Evolutionary conservation across 2,329 filamentous ascomycete species (phyloP), one percentile per base, ranked within the genome.

Genomic region (Fusarium pseudoanthophilum): DNA sequence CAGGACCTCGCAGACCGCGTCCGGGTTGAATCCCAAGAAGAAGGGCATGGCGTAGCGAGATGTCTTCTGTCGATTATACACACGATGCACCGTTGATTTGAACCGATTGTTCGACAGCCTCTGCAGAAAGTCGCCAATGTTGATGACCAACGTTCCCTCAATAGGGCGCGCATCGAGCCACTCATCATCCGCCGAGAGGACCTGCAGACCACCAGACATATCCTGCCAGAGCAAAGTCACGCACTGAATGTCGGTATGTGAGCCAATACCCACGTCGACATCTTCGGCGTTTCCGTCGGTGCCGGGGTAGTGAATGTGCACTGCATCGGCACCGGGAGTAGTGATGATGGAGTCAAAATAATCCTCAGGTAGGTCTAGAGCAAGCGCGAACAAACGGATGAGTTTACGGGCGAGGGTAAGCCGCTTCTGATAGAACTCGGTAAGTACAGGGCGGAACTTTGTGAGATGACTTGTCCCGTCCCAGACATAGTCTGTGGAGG

Each of bases 151-250:
- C 6, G 64, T 67, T 5, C 61, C 61, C 3, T 66, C 61, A 0
- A 67, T 59, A 0, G 64, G 61, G 2, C 64, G 49, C 1, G 64
- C 64, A 1, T 67, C 64, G 7, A 67, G 64, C 64, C 64, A 67
- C 51, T 67, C 64, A 7, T 67, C 64, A 10, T 67, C 64, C 0
- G 64, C 61, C 1, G 64, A 67, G 7, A 67, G 61, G 5, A 67
- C 64, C 16, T 67, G 64, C 2, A 67, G 26, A 0, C 64, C 64
- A 7, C 64, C 64, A 1, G 64, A 67, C 64, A 67, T 67, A 5
- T 67, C 64, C n/a, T 67, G 64, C 64, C 64, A 67, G 6, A 66
- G 64, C 7, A 66, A n/a, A 30, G 64, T 67, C 21, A 67, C 43
- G 32, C 64, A 67, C 11, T 67, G 64, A 1, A 67, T 67, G 1